Evolutionary conservation across 2,329 filamentous ascomycete genomes (phyloP).

Genomic region (Diaporthe destruens): DNA sequence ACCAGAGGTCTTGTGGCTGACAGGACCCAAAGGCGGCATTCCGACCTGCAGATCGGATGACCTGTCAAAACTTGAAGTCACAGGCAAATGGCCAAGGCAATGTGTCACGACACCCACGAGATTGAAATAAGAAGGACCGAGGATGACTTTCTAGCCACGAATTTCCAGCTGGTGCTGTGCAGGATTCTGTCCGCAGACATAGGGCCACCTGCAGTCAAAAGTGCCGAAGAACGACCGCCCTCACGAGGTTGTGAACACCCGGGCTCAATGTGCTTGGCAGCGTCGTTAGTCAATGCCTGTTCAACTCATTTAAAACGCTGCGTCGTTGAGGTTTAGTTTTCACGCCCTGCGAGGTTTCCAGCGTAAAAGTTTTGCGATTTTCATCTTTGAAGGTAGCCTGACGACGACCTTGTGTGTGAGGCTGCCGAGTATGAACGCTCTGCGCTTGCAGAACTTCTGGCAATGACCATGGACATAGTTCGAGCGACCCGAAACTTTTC

Average conservation of each 20-base stretch:
- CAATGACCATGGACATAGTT: background rate
- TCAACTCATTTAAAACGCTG: background rate
- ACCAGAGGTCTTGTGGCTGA: slow-evolving; percentile 1
- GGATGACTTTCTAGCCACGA: background rate
- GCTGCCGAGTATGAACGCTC: too few relatives aligned
- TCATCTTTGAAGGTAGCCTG: background rate
- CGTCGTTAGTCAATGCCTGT: background rate
- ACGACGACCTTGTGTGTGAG: background rate
- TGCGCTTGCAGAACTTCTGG: too few relatives aligned
- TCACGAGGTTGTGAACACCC: background rate
- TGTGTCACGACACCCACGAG: slow-evolving; percentile 15
- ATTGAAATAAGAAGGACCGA: slow-evolving; percentile 15
- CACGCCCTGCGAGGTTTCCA: background rate
- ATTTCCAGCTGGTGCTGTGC: background rate
- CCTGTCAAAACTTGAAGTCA: slow-evolving; percentile 24
- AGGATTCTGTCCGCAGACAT: background rate
- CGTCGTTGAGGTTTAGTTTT: background rate
- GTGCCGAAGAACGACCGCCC: slow-evolving; percentile 10
- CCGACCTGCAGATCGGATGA: slow-evolving; percentile 25
- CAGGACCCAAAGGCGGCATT: slow-evolving; percentile 24
- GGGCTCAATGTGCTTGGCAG: background rate
- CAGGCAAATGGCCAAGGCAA: background rate
- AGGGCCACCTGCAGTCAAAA: background rate
- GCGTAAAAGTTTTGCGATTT: background rate
- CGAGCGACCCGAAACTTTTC: too few relatives aligned